Evolutionary conservation across 1,139 yeast genomes (phyloP).

Genomic region (Saccharomycopsis hybrid): DNA sequence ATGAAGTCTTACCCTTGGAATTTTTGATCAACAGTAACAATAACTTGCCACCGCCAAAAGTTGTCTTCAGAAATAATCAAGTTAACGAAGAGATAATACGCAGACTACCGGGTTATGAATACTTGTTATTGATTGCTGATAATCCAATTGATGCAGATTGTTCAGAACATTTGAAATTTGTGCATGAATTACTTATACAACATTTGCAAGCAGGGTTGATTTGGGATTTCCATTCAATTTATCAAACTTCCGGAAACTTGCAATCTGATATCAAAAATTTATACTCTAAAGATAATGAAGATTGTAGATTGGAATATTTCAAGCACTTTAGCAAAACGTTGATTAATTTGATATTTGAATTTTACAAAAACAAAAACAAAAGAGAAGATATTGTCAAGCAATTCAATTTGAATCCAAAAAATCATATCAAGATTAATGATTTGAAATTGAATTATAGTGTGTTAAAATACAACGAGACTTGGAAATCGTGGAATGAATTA

Average conservation of each 20-base stretch:
- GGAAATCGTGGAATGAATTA: conserved; percentile 20
- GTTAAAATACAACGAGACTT: conserved; percentile 4
- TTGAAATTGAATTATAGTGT: conserved; percentile 8
- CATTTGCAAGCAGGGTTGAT: conserved; percentile 17
- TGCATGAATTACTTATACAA: conserved; percentile 8
- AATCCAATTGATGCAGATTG: conserved; percentile 6
- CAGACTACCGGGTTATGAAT: conserved; percentile 16
- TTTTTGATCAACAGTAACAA: conserved; percentile 1
- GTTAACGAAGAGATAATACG: conserved; percentile 10
- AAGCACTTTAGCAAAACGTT: conserved; percentile 12
- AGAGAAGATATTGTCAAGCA: conserved; percentile 13
- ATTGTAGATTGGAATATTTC: conserved; percentile 3
- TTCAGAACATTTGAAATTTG: conserved; percentile 14
- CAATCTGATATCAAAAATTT: conserved; percentile 5
- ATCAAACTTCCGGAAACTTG: conserved; percentile 10
- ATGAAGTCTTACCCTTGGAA: conserved; percentile 10
- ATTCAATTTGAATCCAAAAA: conserved; percentile 16
- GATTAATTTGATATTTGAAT: conserved; percentile 11
- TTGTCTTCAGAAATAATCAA: conserved; percentile 5
- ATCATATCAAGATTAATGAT: conserved; percentile 15
- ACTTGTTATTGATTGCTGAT: conserved; percentile 12
- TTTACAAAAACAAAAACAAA: conserved; percentile 7
- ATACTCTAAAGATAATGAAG: not conserved
- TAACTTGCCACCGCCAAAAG: conserved; percentile 14
- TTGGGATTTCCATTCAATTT: conserved; percentile 19